Evolutionary conservation across 129 eudicot genomes (phyloP).

Genomic region (Pittosporum tobira): DNA sequence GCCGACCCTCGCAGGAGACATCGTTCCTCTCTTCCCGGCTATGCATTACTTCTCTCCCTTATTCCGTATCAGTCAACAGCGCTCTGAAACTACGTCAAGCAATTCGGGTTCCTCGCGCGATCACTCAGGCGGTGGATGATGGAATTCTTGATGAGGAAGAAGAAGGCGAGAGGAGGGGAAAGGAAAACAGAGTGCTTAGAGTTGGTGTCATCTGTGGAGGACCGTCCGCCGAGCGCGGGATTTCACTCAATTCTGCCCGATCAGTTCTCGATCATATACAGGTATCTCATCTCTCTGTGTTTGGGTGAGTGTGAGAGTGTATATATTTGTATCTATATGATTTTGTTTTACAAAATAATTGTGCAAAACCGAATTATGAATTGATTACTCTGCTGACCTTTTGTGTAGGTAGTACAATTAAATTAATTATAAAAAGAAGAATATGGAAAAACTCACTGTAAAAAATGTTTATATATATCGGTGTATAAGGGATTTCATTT

Average conservation of each 20-base stretch:
- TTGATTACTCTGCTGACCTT: too few species aligned
- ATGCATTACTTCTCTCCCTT: conserved; percentile 1
- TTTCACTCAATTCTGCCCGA: conserved; percentile 85
- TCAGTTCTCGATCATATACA: conserved; percentile 91
- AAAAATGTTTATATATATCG: not conserved
- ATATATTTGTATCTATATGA: too few species aligned
- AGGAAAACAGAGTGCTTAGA: conserved; percentile 34
- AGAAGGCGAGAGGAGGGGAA: conserved; percentile 17
- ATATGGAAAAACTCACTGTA: too few species aligned
- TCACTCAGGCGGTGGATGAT: conserved; percentile 25
- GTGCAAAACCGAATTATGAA: too few species aligned
- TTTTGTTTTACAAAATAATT: too few species aligned
- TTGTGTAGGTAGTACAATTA: too few species aligned
- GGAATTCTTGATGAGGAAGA: conserved; percentile 13
- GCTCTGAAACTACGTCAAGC: conserved; percentile 6
- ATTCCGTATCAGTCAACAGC: conserved; percentile 1
- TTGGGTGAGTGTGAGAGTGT: too few species aligned
- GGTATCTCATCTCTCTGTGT: conserved; percentile 22
- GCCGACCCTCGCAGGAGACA: conserved; percentile 6
- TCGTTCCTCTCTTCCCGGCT: not conserved
- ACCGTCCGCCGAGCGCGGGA: conserved; percentile 91
- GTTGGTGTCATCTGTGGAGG: conserved; percentile 91
- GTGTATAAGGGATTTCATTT: not conserved
- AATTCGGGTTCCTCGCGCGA: conserved; percentile 18
- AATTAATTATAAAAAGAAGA: not conserved